Percentiles rank a stretch among this genome's conserved stretches.
Conservation (phyloP, 768 basidiomycete species). For the Mycena leptocephala region DNA sequence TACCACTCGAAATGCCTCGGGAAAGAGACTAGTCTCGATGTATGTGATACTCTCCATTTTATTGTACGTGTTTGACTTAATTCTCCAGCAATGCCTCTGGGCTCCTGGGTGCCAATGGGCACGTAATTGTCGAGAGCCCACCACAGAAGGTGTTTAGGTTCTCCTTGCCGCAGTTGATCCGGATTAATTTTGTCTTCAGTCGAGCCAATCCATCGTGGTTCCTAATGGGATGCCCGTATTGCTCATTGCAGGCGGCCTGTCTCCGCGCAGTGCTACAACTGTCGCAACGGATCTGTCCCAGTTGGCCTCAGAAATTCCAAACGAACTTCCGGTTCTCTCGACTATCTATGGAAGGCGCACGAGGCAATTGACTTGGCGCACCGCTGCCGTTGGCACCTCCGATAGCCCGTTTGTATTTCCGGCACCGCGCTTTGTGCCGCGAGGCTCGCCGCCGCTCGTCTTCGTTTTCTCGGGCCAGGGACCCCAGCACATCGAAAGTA, state of each 20-base stretch:
- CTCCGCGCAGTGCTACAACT: slow-evolving; percentile 47
- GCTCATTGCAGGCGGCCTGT: slow-evolving; percentile 55
- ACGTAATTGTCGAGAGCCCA: slow-evolving; percentile 55
- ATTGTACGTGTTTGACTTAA: slow-evolving; percentile 17
- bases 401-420: slow-evolving; percentile 39
- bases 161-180: not conserved
- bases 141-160: slow-evolving; percentile 27
- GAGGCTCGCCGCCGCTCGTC: slow-evolving; percentile 42
- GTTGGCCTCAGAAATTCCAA: slow-evolving; percentile 1
- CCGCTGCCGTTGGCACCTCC: slow-evolving; percentile 40
- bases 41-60: not conserved
- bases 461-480: slow-evolving; percentile 4
- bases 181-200: not conserved
- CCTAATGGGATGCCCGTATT: slow-evolving; percentile 41
- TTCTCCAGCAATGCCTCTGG: slow-evolving; percentile 50
- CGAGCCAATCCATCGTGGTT: not conserved
- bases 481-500: not conserved
- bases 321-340: slow-evolving; percentile 20
- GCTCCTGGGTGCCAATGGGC: slow-evolving; percentile 63
- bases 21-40: not conserved
- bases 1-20: not conserved
- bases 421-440: slow-evolving; percentile 46
- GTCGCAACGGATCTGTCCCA: slow-evolving; percentile 25
- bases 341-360: slow-evolving; percentile 46
- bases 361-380: slow-evolving; percentile 52